Evolutionary conservation across 371 early-diverging fungal genomes (phyloP).

Genomic region (Capillidium heterosporum): DNA sequence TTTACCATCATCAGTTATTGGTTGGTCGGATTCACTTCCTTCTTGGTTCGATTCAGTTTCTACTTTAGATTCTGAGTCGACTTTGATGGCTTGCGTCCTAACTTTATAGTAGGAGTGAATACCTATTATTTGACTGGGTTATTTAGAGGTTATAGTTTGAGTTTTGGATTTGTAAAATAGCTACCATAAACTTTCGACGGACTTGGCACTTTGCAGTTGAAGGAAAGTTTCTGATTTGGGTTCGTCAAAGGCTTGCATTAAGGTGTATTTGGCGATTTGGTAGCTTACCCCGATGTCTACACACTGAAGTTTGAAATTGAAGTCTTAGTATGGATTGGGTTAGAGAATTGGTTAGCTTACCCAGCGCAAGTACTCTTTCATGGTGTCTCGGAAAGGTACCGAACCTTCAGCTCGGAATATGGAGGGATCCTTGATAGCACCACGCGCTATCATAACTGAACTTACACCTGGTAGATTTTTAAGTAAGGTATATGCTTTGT

Average conservation of each 20-base stretch:
- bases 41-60: too few species aligned
- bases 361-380: slow-evolving; percentile 40
- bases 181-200: slow-evolving; percentile 6
- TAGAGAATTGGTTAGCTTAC: slow-evolving; percentile 15
- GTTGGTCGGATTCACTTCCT: too few species aligned
- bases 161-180: too few species aligned
- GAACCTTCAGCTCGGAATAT: slow-evolving; percentile 51
- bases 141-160: too few species aligned
- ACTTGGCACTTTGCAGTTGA: neutral
- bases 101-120: too few species aligned
- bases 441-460: slow-evolving; percentile 82
- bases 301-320: too few species aligned
- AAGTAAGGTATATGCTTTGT: neutral
- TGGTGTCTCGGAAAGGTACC: slow-evolving; percentile 26
- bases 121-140: too few species aligned
- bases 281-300: too few species aligned
- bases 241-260: slow-evolving; percentile 64
- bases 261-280: slow-evolving; percentile 73
- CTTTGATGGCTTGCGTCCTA: neutral
- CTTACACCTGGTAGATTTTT: slow-evolving; percentile 17
- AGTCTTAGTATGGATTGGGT: slow-evolving; percentile 31
- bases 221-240: slow-evolving; percentile 3
- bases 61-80: neutral
- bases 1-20: too few species aligned
- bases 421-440: slow-evolving; percentile 65